Percentiles rank a stretch among this genome's conserved stretches.
Evolutionary conservation across 2,329 filamentous ascomycete genomes (phyloP).

Genomic region (Colletotrichum sp.): DNA sequence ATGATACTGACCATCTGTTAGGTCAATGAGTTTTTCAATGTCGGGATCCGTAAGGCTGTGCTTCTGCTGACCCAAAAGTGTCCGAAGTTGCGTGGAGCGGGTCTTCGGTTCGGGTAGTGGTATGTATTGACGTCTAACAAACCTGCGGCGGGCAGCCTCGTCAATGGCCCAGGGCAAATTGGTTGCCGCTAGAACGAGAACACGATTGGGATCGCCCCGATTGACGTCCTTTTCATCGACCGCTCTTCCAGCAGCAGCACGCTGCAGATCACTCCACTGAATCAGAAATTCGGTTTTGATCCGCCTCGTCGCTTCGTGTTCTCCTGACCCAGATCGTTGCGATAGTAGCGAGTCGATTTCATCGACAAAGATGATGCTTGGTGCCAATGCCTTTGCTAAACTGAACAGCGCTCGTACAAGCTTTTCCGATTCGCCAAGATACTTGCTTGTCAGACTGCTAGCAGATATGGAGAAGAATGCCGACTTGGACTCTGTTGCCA

Average conservation of each 20-base stretch:
- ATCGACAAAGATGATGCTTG: slow-evolving; percentile 97
- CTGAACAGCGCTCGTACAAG: slow-evolving; percentile 90
- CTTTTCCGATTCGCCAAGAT: slow-evolving; percentile 95
- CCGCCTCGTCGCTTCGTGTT: slow-evolving; percentile 90
- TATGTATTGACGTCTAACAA: slow-evolving; percentile 95
- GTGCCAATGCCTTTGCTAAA: slow-evolving; percentile 86
- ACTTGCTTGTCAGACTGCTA: slow-evolving; percentile 93
- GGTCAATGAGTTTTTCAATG: slow-evolving; percentile 72
- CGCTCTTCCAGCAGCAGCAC: slow-evolving; percentile 87
- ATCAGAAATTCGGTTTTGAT: slow-evolving; percentile 99
- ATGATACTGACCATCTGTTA: slow-evolving; percentile 77
- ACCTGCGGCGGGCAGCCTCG: slow-evolving; percentile 87
- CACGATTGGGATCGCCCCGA: slow-evolving; percentile 81
- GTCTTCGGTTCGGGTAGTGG: slow-evolving; percentile 88
- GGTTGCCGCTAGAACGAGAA: slow-evolving; percentile 92
- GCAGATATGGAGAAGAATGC: slow-evolving; percentile 98
- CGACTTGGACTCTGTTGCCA: slow-evolving; percentile 91
- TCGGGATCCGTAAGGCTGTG: slow-evolving; percentile 77
- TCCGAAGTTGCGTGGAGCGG: slow-evolving; percentile 78
- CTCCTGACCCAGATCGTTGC: slow-evolving; percentile 79
- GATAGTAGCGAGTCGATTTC: slow-evolving; percentile 96
- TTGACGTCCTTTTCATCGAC: slow-evolving; percentile 69
- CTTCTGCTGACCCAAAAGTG: slow-evolving; percentile 84
- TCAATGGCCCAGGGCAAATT: slow-evolving; percentile 98
- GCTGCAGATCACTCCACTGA: slow-evolving; percentile 93